Evolutionary conservation across 805 yeast genomes (phyloP).

Genomic region (Lachancea thermotolerans): DNA sequence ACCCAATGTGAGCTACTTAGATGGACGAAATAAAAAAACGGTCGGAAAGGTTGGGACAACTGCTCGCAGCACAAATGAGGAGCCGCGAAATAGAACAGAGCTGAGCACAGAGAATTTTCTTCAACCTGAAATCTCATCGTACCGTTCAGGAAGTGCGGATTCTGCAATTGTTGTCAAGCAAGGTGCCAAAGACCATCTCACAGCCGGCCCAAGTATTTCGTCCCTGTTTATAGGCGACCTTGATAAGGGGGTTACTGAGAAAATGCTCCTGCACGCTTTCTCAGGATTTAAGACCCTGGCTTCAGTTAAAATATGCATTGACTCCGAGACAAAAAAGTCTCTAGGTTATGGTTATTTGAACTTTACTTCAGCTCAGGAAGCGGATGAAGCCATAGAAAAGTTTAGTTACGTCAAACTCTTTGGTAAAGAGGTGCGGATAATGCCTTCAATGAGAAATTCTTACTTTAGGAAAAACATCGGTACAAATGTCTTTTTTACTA

Average conservation of each 20-base stretch:
- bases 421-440: slow-evolving; percentile 44
- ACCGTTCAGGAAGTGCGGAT: slow-evolving; percentile 1
- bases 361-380: slow-evolving; percentile 44
- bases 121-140: background rate
- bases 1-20: background rate
- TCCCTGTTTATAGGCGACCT: slow-evolving; percentile 62
- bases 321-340: slow-evolving; percentile 46
- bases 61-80: no score
- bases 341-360: slow-evolving; percentile 73
- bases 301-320: slow-evolving; percentile 55
- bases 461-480: slow-evolving; percentile 38
- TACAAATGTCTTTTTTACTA: slow-evolving; percentile 45
- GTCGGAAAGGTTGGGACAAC: no score
- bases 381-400: slow-evolving; percentile 48
- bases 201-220: slow-evolving; percentile 10
- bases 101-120: background rate
- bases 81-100: background rate
- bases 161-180: slow-evolving; percentile 1
- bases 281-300: slow-evolving; percentile 38
- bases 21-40: no score
- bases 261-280: slow-evolving; percentile 40
- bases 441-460: slow-evolving; percentile 47
- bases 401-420: slow-evolving; percentile 43
- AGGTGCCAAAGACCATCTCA: background rate
- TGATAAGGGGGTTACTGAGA: slow-evolving; percentile 44